phyloP scores from a whole-genome alignment of 192 early-diverging fungal genomes.

The Backusella psychrophila region DNA sequence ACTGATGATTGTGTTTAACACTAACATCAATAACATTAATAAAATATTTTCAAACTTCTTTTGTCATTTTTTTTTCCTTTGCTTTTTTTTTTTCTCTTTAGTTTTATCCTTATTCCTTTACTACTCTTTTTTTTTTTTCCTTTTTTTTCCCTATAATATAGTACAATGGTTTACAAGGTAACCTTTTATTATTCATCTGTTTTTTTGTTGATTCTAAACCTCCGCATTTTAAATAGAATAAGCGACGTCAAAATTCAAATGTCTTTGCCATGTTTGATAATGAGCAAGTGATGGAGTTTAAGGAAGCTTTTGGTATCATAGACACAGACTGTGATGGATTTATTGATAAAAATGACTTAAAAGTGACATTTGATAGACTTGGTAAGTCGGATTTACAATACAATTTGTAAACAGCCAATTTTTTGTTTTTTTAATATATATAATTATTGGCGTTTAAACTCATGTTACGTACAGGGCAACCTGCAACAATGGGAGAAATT shows the following conservation, averaged over 20 bases:
- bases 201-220: background rate
- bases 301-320: conserved; percentile 95
- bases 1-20: conserved; percentile 6
- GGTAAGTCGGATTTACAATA: conserved; percentile 40
- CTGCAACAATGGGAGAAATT: conserved; percentile 74
- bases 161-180: background rate
- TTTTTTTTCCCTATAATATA: background rate
- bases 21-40: background rate
- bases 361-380: conserved; percentile 81
- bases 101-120: background rate
- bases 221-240: conserved; percentile 8
- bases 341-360: conserved; percentile 89
- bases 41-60: conserved; percentile 2
- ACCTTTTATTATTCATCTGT: background rate
- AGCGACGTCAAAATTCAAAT: conserved; percentile 86
- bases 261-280: conserved; percentile 98
- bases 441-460: background rate
- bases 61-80: background rate
- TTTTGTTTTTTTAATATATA: background rate
- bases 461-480: conserved; percentile 48
- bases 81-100: background rate
- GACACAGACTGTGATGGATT: conserved; percentile 93
- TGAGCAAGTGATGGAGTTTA: conserved; percentile 93
- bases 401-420: background rate
- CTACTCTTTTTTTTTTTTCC: background rate